A percentile compares a stretch with the other conserved stretches of the same genome.
phyloP scores from a whole-genome alignment of 106 monocot species.

The Dendrobium officinale region DNA sequence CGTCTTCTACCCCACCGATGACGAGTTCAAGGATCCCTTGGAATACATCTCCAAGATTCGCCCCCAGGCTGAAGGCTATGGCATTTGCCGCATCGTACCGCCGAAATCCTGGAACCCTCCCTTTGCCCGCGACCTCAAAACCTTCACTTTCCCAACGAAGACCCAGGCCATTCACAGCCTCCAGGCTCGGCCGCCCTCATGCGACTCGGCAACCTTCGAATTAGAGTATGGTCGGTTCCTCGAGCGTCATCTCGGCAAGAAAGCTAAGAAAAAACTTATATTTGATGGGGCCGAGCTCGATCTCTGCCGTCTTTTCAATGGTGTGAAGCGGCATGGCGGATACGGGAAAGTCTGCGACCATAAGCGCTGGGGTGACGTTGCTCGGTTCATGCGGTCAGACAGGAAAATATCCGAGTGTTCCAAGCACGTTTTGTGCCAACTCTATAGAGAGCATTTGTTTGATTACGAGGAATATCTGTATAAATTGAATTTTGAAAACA shows the following conservation, averaged over 20 bases:
- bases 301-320: slow-evolving; percentile 57
- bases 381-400: slow-evolving; percentile 21
- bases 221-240: slow-evolving; percentile 60
- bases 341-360: slow-evolving; percentile 44
- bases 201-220: slow-evolving; percentile 56
- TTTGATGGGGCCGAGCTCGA: slow-evolving; percentile 55
- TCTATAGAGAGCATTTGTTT: slow-evolving; percentile 56
- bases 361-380: slow-evolving; percentile 66
- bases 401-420: slow-evolving; percentile 49
- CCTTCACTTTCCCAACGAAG: slow-evolving; percentile 66
- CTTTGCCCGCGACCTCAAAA: slow-evolving; percentile 26
- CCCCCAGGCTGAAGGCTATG: slow-evolving; percentile 56
- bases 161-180: slow-evolving; percentile 62
- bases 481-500: slow-evolving; percentile 8
- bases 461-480: slow-evolving; percentile 62
- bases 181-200: slow-evolving; percentile 56
- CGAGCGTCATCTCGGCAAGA: slow-evolving; percentile 21
- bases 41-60: slow-evolving; percentile 53
- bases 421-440: slow-evolving; percentile 65
- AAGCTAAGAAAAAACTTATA: slow-evolving; percentile 20
- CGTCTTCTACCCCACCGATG: slow-evolving; percentile 48
- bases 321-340: slow-evolving; percentile 61
- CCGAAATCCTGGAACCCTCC: slow-evolving; percentile 68
- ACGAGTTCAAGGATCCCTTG: slow-evolving; percentile 62
- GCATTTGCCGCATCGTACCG: slow-evolving; percentile 76